These are phyloP conservation scores for Calonectria henricotiae DNA, from an alignment of 2,329 filamentous ascomycete species.

Conservation along the genomic window DNA sequence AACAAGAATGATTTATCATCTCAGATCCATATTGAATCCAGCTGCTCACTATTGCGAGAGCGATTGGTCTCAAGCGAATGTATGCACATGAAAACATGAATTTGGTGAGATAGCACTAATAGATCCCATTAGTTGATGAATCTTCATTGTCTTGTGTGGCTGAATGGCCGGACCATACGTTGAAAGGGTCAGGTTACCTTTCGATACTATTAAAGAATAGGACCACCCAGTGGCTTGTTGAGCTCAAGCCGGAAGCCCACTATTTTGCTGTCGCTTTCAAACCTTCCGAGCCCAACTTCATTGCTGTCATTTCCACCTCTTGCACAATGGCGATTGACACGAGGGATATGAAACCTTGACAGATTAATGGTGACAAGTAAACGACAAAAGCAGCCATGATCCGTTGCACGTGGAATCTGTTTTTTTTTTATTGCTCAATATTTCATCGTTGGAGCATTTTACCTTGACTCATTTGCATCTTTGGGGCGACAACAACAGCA, in stretches of 20 bases:
- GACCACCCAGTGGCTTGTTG: too few relatives aligned
- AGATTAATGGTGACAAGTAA: too few relatives aligned
- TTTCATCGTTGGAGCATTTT: too few relatives aligned
- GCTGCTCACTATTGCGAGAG: not conserved
- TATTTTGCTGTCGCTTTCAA: not conserved
- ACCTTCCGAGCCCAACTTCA: not conserved
- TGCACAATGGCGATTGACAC: not conserved
- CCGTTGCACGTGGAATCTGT: too few relatives aligned
- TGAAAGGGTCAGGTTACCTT: too few relatives aligned
- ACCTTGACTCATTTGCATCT: too few relatives aligned
- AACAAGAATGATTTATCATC: not conserved
- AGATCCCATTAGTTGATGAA: not conserved
- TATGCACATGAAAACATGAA: not conserved
- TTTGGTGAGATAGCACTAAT: too few relatives aligned
- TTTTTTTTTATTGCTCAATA: too few relatives aligned
- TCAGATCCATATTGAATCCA: not conserved
- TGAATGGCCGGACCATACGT: too few relatives aligned
- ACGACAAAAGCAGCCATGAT: too few relatives aligned
- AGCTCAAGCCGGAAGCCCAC: not conserved
- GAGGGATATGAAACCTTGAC: not conserved
- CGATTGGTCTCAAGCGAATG: not conserved
- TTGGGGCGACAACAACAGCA: too few relatives aligned
- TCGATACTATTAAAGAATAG: too few relatives aligned
- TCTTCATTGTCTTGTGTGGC: not conserved
- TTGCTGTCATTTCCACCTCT: not conserved